These are phyloP conservation scores for Plasmopara viticola DNA, from an alignment of 352 stramenopile species.

Conservation along the genomic window DNA sequence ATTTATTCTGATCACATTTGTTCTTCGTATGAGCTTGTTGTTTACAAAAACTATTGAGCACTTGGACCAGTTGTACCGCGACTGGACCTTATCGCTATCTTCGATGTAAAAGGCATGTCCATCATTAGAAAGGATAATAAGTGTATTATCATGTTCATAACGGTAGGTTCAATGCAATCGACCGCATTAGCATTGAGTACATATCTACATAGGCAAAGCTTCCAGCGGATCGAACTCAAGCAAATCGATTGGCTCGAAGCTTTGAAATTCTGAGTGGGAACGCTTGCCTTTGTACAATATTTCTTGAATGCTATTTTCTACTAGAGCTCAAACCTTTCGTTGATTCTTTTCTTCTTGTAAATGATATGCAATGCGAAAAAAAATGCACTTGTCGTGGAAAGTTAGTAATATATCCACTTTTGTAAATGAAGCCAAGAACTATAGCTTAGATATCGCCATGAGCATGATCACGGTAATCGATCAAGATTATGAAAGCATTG, in stretches of 20 bases:
- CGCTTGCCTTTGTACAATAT: conserved; percentile 2
- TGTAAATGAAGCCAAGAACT: not conserved
- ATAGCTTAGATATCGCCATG: conserved; percentile 8
- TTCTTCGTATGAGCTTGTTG: not conserved
- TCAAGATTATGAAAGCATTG: conserved; percentile 12
- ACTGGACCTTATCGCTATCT: not conserved
- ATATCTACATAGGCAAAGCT: too few relatives aligned
- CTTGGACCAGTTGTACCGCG: not conserved
- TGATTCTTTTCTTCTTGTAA: not conserved
- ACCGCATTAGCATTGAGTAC: not conserved
- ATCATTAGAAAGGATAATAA: not conserved
- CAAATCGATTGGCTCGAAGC: conserved; percentile 8
- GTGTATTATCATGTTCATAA: not conserved
- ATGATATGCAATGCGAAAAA: conserved; percentile 5
- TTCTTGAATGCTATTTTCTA: conserved; percentile 3
- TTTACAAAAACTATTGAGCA: not conserved
- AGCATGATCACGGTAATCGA: conserved; percentile 16
- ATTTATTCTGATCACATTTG: not conserved
- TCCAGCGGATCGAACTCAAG: conserved; percentile 6
- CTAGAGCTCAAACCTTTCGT: conserved; percentile 2
- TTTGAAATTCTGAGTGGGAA: conserved; percentile 1
- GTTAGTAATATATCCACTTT: not conserved
- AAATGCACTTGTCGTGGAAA: not conserved
- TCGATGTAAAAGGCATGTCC: conserved; percentile 1
- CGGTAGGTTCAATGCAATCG: not conserved